Evolutionary conservation across 306 rosid genomes (phyloP), one percentile per base, ranked within the genome.

Genomic region (Acmispon strigosus): DNA sequence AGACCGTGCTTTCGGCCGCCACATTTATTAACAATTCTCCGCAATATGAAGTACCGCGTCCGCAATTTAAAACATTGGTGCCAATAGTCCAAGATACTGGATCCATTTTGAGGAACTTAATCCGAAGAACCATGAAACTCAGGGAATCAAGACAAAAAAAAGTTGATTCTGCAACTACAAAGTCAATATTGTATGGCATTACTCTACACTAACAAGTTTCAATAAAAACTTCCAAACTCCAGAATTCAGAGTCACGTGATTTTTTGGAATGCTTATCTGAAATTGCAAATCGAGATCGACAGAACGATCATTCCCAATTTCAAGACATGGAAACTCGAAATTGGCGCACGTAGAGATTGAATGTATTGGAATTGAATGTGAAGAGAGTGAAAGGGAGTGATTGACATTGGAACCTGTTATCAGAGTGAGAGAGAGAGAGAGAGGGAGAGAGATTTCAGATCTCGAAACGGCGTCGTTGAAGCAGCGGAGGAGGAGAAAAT

Each of bases 401-500:
- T 32, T 32, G 8, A 8, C 37, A 32, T 19, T 6, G 72, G 29
- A 62, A 76, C 84, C 80, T 74, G 78, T 12, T 8, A 72, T 19
- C 4, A 19, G 78, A 71, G 69, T 53, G 43, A 51, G 65, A 70
- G 72, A 63, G 48, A 51, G 65, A 11, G 32, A 27, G 32, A 27
- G 2, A 1, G 32, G 3, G 3, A n/a, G n/a, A n/a, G n/a, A n/a
- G n/a, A n/a, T 16, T 36, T 68, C 68, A 66, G 82, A 85, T 78
- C 83, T 59, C 54, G 81, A 16, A 10, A 53, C 17, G 37, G 1
- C 27, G 62, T 74, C 22, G 60, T 13, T 52, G 78, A 49, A 58
- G 58, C 36, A 58, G 58, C 36, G 75, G 81, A 20, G 84, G 65
- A 42, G 29, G 43, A 48, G 15, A 69, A 67, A 41, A 13, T 45